These are phyloP conservation scores for Chalara sp. DNA, from an alignment of 2,329 filamentous ascomycete species.

Conservation along the genomic window DNA sequence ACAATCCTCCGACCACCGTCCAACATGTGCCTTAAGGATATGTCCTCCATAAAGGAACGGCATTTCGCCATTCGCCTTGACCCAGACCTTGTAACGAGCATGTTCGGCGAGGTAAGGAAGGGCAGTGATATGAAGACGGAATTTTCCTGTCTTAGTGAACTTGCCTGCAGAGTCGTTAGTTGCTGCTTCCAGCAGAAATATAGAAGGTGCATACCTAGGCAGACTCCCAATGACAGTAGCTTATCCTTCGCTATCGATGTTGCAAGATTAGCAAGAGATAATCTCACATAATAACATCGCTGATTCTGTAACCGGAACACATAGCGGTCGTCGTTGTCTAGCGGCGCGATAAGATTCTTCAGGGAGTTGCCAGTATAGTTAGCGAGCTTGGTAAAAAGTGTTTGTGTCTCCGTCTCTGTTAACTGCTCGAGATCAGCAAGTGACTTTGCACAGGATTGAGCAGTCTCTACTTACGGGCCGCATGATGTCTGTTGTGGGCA, in stretches of 20 bases:
- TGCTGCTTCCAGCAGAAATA: background rate
- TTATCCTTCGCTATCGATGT: slow-evolving; percentile 77
- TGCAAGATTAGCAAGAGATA: slow-evolving; percentile 85
- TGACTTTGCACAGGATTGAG: background rate
- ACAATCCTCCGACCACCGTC: slow-evolving; percentile 82
- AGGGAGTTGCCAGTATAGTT: slow-evolving; percentile 86
- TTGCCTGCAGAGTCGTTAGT: slow-evolving; percentile 54
- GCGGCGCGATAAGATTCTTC: slow-evolving; percentile 73
- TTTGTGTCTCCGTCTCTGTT: slow-evolving; percentile 72
- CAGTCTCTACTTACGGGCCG: slow-evolving; percentile 44
- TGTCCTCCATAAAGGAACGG: slow-evolving; percentile 94
- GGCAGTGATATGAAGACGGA: slow-evolving; percentile 83
- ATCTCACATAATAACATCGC: slow-evolving; percentile 86
- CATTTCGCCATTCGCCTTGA: slow-evolving; percentile 95
- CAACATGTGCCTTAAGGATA: slow-evolving; percentile 70
- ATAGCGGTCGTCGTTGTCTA: slow-evolving; percentile 68
- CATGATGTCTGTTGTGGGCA: slow-evolving; percentile 41
- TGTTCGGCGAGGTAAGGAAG: slow-evolving; percentile 84
- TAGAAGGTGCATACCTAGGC: slow-evolving; percentile 47
- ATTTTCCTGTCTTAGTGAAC: slow-evolving; percentile 95
- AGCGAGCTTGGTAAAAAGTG: slow-evolving; percentile 86
- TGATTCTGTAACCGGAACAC: slow-evolving; percentile 79
- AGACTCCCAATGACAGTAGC: slow-evolving; percentile 82
- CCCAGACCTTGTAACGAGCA: slow-evolving; percentile 94
- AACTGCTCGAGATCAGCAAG: slow-evolving; percentile 31